Percentiles rank a stretch among this genome's conserved stretches.
Conservation (phyloP, 805 yeast species). For the Candida pseudofarinosa region DNA sequence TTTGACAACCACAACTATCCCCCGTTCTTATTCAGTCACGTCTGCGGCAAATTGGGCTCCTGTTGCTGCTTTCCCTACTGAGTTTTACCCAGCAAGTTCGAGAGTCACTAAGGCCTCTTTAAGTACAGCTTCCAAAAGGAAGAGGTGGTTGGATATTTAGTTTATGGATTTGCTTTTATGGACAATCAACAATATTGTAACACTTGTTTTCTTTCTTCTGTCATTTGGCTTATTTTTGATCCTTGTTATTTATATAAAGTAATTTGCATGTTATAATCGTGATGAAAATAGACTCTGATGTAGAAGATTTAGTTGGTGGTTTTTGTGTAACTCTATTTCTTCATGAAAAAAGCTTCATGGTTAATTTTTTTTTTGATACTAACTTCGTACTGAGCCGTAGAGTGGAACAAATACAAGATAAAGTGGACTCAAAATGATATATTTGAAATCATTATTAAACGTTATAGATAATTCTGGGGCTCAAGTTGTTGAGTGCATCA, state of each 20-base stretch:
- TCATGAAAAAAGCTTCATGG: neutral
- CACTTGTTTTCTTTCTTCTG: neutral
- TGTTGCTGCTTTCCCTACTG: constrained; percentile 65
- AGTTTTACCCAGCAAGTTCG: constrained; percentile 57
- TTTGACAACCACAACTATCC: constrained; percentile 74
- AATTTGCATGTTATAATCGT: neutral
- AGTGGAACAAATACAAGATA: too few relatives aligned
- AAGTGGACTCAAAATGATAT: constrained; percentile 55
- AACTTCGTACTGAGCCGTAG: too few relatives aligned
- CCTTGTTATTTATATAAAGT: neutral
- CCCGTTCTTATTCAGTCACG: constrained; percentile 70
- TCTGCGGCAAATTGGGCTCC: constrained; percentile 67
- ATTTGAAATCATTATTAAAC: constrained; percentile 79
- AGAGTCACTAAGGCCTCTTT: constrained; percentile 40
- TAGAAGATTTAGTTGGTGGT: neutral
- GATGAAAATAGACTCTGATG: neutral
- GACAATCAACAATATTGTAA: neutral
- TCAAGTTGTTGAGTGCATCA: constrained; percentile 90
- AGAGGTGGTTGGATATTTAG: constrained; percentile 36
- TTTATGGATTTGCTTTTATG: neutral
- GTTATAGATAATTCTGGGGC: constrained; percentile 97
- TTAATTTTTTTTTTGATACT: too few relatives aligned
- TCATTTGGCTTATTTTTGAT: neutral
- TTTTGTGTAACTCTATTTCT: neutral
- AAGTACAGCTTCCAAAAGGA: constrained; percentile 31